Conservation (phyloP, 2,329 filamentous ascomycete genomes). For the Colletotrichum trifolii region DNA sequence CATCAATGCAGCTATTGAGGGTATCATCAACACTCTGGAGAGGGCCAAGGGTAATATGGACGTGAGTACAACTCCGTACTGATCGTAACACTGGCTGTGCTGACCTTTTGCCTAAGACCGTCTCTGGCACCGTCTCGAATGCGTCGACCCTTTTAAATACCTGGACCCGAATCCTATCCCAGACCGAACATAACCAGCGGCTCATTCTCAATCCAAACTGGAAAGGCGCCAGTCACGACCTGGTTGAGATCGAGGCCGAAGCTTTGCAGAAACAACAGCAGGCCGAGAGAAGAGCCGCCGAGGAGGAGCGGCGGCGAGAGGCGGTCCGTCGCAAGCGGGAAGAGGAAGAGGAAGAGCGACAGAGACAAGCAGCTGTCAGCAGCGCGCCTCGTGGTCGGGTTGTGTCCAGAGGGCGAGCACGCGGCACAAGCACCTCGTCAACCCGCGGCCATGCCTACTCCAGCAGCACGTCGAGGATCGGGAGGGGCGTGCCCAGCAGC, state of each 20-base stretch:
- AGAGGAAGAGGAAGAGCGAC: constrained; percentile 64
- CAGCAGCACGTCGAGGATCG: constrained; percentile 36
- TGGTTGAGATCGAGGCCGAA: constrained; percentile 88
- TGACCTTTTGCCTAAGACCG: constrained; percentile 66
- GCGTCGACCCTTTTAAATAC: constrained; percentile 92
- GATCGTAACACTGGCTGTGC: constrained; percentile 5
- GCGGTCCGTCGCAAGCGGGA: constrained; percentile 73
- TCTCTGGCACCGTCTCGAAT: constrained; percentile 85
- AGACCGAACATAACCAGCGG: constrained; percentile 97
- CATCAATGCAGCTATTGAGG: constrained; percentile 90
- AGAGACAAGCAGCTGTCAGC: constrained; percentile 49
- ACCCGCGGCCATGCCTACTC: constrained; percentile 35
- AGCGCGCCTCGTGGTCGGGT: constrained; percentile 33
- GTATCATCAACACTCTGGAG: constrained; percentile 76
- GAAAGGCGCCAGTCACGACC: constrained; percentile 88
- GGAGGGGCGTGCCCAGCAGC: constrained; percentile 34
- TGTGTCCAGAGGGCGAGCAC: constrained; percentile 26
- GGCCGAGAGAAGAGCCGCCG: constrained; percentile 78
- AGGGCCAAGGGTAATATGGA: constrained; percentile 82
- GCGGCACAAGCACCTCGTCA: constrained; percentile 24
- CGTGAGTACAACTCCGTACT: constrained; percentile 54
- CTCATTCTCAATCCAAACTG: constrained; percentile 88
- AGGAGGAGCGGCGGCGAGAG: constrained; percentile 82
- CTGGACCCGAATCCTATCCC: constrained; percentile 94
- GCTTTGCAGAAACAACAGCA: constrained; percentile 78